Base-by-base conservation (phyloP, 768 basidiomycete genomes). In the Gyrodon lividus region DNA sequence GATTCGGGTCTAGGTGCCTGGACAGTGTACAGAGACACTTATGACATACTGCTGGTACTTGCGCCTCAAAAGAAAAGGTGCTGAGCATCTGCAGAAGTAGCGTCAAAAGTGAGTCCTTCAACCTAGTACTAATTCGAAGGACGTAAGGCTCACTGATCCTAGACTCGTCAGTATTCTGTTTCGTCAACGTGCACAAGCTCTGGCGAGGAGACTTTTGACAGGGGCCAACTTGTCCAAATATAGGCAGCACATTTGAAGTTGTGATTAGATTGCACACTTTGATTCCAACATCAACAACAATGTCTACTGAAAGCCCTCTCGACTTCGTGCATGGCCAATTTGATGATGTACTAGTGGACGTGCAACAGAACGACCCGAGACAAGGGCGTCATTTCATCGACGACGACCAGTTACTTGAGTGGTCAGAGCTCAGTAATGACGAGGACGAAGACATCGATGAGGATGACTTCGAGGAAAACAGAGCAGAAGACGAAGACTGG, bases 401-500 rank as follows among this genome's bases (percentile, higher is more conserved):
- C 58, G 66, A 71, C n/a, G 54, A 59, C 66, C 54, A 44, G 24
- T 43, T 61, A 22, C 58, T 65, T n/a, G 63, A 59, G 41, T 70
- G 65, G 68, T 66, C 68, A 37, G 65, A 60, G 6, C 35, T 54
- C 3, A 58, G 56, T 46, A 61, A 73, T 28, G 51, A 65, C 40
- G 64, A 67, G 12, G 60, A 52, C 28, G 51, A 52, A 5, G 56
- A 57, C 13, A 23, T 17, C n/a, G 59, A 60, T 20, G 48, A 68
- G 23, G 79, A 78, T 12, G 72, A 65, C 53, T 82, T 79, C 48
- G 78, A 81, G 43, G 75, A 82, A 31, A 75, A 74, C 59, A 75
- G 86, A 39, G 87, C 84, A 23, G 89, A 92, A 56, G 89, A 92
- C 62, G 91, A 93, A 62, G 89, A 93, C 65, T 91, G 87, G 91